Conservation (phyloP, 805 yeast species). For the Sporopachydermia quercuum region DNA sequence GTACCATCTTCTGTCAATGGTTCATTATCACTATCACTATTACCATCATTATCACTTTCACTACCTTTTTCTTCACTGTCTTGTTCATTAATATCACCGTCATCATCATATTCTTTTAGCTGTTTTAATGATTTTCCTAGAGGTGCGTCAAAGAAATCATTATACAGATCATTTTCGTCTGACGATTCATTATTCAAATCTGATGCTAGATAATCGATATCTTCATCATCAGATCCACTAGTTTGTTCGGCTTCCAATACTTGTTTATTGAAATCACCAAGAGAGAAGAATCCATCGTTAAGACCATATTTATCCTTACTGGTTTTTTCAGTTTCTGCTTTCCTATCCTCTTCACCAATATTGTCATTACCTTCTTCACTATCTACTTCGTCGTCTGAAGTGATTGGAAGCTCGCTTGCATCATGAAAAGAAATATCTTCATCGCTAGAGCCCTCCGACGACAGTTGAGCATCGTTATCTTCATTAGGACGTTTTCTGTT, state of each 20-base stretch:
- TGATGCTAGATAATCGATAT: constrained; percentile 26
- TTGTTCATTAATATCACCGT: constrained; percentile 5
- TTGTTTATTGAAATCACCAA: constrained; percentile 71
- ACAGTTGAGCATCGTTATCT: constrained; percentile 9
- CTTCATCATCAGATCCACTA: constrained; percentile 30
- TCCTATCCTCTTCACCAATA: constrained; percentile 8
- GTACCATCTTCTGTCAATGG: background rate
- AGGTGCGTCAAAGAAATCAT: constrained; percentile 16
- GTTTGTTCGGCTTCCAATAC: constrained; percentile 46
- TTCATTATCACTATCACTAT: constrained; percentile 3
- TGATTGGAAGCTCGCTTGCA: constrained; percentile 9
- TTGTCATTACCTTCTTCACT: constrained; percentile 10
- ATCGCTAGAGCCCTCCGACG: constrained; percentile 7
- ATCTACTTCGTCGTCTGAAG: constrained; percentile 14
- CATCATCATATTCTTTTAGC: constrained; percentile 3
- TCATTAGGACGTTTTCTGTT: constrained; percentile 6
- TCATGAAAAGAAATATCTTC: constrained; percentile 7
- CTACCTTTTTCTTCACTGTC: constrained; percentile 2
- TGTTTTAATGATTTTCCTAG: constrained; percentile 5
- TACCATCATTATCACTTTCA: constrained; percentile 7
- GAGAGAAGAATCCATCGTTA: constrained; percentile 72
- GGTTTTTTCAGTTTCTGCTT: constrained; percentile 9
- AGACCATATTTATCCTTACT: constrained; percentile 51
- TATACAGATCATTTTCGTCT: constrained; percentile 22
- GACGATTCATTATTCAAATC: constrained; percentile 4